phyloP scores from a whole-genome alignment of 2,329 filamentous ascomycete species.

The Fusarium coicis region DNA sequence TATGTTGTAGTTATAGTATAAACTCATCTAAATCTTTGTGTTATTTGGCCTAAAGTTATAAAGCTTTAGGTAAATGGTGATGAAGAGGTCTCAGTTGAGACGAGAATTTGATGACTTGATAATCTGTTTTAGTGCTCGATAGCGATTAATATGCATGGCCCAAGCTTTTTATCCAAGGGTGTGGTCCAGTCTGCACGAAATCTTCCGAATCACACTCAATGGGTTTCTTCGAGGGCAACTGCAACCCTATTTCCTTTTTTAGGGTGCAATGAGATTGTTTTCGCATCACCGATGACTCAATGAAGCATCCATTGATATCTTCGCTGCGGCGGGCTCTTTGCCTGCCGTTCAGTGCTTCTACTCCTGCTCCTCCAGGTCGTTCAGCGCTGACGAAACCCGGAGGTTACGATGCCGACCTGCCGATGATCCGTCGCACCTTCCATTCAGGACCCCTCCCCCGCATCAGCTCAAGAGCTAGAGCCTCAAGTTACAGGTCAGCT shows the following conservation, averaged over 20 bases:
- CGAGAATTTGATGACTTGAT: background rate
- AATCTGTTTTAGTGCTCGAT: background rate
- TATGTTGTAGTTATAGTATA: background rate
- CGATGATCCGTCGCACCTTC: conserved; percentile 38
- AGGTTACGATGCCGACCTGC: conserved; percentile 26
- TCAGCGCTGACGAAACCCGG: conserved; percentile 11
- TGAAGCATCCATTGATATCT: conserved; percentile 8
- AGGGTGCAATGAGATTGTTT: background rate
- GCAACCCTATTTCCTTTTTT: background rate
- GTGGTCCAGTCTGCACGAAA: conserved; percentile 1
- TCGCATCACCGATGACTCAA: background rate
- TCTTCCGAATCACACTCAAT: conserved; percentile 1
- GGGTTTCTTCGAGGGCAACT: conserved; percentile 1
- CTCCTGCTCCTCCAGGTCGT: background rate
- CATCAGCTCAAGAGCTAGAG: conserved; percentile 34
- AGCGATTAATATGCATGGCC: background rate
- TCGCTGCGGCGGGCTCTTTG: conserved; percentile 16
- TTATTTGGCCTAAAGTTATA: background rate
- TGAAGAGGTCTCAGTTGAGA: background rate
- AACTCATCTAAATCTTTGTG: background rate
- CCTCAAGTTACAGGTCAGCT: conserved; percentile 30
- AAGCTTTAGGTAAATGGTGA: background rate
- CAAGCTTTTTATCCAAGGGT: conserved; percentile 5
- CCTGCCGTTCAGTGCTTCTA: background rate
- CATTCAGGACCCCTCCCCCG: conserved; percentile 43